Conservation (phyloP, 75 land plant genomes). For the Chamaecyparis obtusa region DNA sequence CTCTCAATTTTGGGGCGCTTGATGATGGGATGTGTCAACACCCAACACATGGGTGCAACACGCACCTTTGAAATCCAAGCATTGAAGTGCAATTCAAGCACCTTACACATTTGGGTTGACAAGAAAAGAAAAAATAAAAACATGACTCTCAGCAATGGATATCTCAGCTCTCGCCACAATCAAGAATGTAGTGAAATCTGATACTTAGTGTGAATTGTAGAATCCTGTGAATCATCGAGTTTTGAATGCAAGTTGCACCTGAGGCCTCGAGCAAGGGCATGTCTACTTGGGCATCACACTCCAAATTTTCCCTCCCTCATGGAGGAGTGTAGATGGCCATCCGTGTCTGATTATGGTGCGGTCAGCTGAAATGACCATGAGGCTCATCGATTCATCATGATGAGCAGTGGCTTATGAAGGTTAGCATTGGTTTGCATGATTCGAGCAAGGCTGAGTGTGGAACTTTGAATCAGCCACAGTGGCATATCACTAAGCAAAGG, state of each 20-base stretch:
- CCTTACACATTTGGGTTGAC: too few species aligned
- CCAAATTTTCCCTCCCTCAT: background rate
- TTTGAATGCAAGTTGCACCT: slow-evolving; percentile 40
- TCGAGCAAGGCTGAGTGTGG: too few species aligned
- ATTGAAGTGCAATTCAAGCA: too few species aligned
- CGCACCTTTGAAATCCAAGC: too few species aligned
- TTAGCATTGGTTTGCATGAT: too few species aligned
- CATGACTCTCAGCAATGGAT: slow-evolving; percentile 11
- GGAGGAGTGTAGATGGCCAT: background rate
- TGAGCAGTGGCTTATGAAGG: background rate
- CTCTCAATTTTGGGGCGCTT: too few species aligned
- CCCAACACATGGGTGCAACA: too few species aligned
- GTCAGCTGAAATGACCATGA: background rate
- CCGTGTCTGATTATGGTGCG: background rate
- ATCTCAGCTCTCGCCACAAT: slow-evolving; percentile 31
- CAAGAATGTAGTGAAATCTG: slow-evolving; percentile 33
- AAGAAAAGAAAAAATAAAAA: background rate
- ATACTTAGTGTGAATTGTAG: slow-evolving; percentile 47
- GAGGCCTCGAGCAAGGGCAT: slow-evolving; percentile 11
- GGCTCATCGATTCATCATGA: background rate
- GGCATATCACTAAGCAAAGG: too few species aligned
- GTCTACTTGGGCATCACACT: background rate
- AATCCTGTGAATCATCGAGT: slow-evolving; percentile 43
- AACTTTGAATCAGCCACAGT: too few species aligned
- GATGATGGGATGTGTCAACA: too few species aligned